Evolutionary conservation across 2,329 filamentous ascomycete species (phyloP).

Genomic region (Pseudocercospora vitis): DNA sequence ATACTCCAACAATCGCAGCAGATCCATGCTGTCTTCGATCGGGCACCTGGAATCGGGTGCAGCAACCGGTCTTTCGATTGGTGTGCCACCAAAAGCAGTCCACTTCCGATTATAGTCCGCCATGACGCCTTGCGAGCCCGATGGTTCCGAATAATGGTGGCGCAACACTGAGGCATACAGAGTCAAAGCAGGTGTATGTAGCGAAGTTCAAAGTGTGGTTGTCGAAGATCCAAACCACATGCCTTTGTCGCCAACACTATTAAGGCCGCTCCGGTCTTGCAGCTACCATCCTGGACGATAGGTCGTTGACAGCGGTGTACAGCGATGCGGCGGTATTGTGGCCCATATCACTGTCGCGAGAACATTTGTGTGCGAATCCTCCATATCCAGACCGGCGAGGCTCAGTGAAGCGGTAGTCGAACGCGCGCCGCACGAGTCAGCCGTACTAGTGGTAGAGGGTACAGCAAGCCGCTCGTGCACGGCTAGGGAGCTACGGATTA

Average conservation of each 20-base stretch:
- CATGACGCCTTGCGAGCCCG: conserved; percentile 6
- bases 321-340: conserved; percentile 3
- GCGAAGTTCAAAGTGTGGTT: neutral
- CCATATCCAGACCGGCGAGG: conserved; percentile 11
- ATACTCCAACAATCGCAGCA: conserved; percentile 49
- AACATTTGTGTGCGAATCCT: conserved; percentile 15
- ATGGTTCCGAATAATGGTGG: neutral
- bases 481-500: conserved; percentile 11
- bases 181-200: neutral
- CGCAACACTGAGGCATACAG: conserved; percentile 9
- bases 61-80: conserved; percentile 10
- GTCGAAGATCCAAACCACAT: conserved; percentile 1
- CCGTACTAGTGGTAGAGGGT: conserved; percentile 10
- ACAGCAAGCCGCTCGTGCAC: conserved; percentile 16
- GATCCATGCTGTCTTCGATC: conserved; percentile 44
- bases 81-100: conserved; percentile 12
- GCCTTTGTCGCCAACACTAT: neutral
- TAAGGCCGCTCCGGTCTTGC: neutral
- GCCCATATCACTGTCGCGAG: conserved; percentile 16
- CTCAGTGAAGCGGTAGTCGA: conserved; percentile 12
- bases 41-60: conserved; percentile 18
- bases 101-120: conserved; percentile 3
- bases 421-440: conserved; percentile 13
- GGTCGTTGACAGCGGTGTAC: conserved; percentile 1
- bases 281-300: neutral